Evolutionary conservation across 2,329 filamentous ascomycete genomes (phyloP).

Genomic region (Aspergillaceae sp.): DNA sequence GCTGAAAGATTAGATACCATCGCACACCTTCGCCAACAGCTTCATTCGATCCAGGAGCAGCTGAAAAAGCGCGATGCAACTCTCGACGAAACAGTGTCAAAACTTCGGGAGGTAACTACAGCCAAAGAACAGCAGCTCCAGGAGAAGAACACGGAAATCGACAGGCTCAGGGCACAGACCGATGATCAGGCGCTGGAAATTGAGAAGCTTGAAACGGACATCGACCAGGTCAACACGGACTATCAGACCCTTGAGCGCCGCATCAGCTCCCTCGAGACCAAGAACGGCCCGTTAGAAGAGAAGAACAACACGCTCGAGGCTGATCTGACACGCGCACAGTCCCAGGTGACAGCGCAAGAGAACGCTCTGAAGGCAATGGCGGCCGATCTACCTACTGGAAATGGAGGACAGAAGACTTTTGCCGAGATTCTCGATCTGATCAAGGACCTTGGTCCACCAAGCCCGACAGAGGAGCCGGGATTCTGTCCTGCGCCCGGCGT

Average conservation of each 20-base stretch:
- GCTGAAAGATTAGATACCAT: constrained; percentile 25
- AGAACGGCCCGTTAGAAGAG: constrained; percentile 29
- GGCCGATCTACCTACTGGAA: constrained; percentile 25
- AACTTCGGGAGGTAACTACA: constrained; percentile 24
- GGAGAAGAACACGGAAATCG: constrained; percentile 30
- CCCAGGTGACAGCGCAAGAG: constrained; percentile 29
- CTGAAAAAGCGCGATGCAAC: constrained; percentile 26
- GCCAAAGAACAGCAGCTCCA: constrained; percentile 26
- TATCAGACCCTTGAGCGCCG: constrained; percentile 27
- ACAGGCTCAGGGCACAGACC: constrained; percentile 26
- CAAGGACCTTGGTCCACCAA: constrained; percentile 22
- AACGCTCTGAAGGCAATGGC: constrained; percentile 31
- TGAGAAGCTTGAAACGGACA: constrained; percentile 26
- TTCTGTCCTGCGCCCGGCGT: neutral
- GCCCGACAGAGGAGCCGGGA: neutral
- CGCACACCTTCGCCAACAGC: constrained; percentile 23
- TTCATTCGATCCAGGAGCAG: constrained; percentile 25
- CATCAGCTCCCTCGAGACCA: constrained; percentile 26
- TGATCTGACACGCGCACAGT: constrained; percentile 26
- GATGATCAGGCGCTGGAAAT: constrained; percentile 28
- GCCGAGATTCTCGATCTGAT: constrained; percentile 33
- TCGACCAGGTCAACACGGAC: constrained; percentile 25
- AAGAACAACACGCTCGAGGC: constrained; percentile 30
- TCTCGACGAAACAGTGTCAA: constrained; percentile 25
- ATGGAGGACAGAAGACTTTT: constrained; percentile 25